A percentile compares a stretch with the other conserved stretches of the same genome.
phyloP scores from a whole-genome alignment of 148 eudicot species.

The Vaccinium myrtillus region DNA sequence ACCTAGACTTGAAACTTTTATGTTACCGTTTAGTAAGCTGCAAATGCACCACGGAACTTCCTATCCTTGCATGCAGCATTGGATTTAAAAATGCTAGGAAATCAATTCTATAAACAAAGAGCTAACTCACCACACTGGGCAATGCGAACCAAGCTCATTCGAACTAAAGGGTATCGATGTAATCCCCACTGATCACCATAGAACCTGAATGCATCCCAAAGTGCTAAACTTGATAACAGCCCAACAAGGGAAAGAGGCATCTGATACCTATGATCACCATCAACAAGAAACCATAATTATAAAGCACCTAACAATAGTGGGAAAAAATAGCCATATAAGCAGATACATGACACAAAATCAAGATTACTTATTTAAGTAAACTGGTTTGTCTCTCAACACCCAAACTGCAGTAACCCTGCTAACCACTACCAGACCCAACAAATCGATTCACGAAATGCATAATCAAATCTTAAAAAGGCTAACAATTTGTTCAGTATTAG shows the following conservation, averaged over 20 bases:
- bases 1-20: not conserved
- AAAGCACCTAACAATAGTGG: not conserved
- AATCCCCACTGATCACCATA: slow-evolving; percentile 63
- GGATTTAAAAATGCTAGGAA: slow-evolving; percentile 1
- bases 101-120: not conserved
- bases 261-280: slow-evolving; percentile 57
- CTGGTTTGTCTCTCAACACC: not conserved
- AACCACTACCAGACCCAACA: not conserved
- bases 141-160: slow-evolving; percentile 46
- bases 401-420: not conserved
- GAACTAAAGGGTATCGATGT: slow-evolving; percentile 47
- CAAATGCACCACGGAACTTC: not conserved
- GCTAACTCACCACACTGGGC: slow-evolving; percentile 71
- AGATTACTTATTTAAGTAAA: not conserved
- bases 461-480: not conserved
- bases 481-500: not conserved
- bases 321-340: not conserved
- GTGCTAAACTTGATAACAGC: slow-evolving; percentile 63
- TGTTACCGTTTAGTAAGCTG: not conserved
- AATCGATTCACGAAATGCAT: not conserved
- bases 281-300: slow-evolving; percentile 5
- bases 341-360: not conserved
- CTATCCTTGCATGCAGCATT: not conserved
- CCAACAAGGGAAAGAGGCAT: slow-evolving; percentile 86
- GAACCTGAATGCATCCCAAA: slow-evolving; percentile 70